Evolutionary conservation across 176 grass and related monocot genomes (phyloP).

Genomic region (Metroxylon sagu): DNA sequence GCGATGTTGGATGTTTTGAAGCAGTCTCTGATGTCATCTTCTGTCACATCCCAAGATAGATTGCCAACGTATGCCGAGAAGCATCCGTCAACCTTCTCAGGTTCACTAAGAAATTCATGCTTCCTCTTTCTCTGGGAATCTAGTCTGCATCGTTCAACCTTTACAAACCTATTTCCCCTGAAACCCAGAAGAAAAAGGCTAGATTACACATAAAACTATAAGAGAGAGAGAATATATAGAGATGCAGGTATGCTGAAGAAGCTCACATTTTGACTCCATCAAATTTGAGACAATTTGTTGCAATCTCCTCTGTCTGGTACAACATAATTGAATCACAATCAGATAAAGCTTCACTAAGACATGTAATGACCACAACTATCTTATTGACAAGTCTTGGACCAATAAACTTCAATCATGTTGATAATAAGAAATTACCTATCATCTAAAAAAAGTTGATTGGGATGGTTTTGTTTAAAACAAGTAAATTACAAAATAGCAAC

Average conservation of each 20-base stretch:
- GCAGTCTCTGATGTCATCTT: slow-evolving; percentile 49
- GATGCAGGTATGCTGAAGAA: background rate
- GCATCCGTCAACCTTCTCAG: slow-evolving; percentile 68
- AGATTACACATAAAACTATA: background rate
- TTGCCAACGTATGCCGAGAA: slow-evolving; percentile 76
- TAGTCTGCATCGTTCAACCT: slow-evolving; percentile 60
- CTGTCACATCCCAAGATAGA: slow-evolving; percentile 63
- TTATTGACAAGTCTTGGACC: too few species aligned
- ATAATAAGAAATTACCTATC: too few species aligned
- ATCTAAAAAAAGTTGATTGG: too few species aligned
- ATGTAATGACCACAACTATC: too few species aligned
- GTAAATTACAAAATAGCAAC: too few species aligned
- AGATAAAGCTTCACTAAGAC: background rate
- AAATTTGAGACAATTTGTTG: slow-evolving; percentile 44
- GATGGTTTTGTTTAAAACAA: too few species aligned
- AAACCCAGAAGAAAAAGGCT: background rate
- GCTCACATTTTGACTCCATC: slow-evolving; percentile 73
- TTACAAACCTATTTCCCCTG: slow-evolving; percentile 60
- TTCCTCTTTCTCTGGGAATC: slow-evolving; percentile 60
- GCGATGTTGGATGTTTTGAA: slow-evolving; percentile 53
- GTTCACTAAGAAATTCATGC: slow-evolving; percentile 40
- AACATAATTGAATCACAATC: slow-evolving; percentile 5
- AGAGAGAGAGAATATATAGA: background rate
- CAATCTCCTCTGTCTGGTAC: slow-evolving; percentile 38
- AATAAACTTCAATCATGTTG: too few species aligned